phyloP scores from a whole-genome alignment of 2,329 filamentous ascomycete genomes.

The Stagonosporopsis vannaccii region DNA sequence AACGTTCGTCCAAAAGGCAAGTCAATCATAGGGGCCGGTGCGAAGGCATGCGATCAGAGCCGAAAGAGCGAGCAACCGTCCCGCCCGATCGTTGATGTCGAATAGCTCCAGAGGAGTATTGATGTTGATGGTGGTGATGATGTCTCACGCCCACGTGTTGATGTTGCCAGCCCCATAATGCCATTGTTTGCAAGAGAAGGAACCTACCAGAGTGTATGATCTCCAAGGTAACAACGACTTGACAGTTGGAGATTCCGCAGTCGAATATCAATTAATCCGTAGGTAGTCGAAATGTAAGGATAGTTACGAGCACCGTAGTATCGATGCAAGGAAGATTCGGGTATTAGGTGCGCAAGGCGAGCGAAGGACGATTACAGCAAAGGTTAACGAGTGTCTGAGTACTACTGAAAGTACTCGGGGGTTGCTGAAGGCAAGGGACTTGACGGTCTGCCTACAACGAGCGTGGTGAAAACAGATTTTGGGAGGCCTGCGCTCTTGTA shows the following conservation, averaged over 20 bases:
- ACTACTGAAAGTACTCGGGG: constrained; percentile 21
- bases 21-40: background rate
- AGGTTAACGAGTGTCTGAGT: constrained; percentile 25
- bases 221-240: constrained; percentile 4
- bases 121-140: background rate
- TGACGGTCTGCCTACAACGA: constrained; percentile 35
- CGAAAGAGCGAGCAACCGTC: background rate
- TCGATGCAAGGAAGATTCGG: constrained; percentile 14
- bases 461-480: constrained; percentile 23
- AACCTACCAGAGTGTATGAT: constrained; percentile 14
- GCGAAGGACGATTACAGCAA: constrained; percentile 19
- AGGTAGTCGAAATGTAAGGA: constrained; percentile 13
- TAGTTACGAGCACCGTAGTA: constrained; percentile 12
- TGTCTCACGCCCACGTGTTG: constrained; percentile 6
- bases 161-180: constrained; percentile 3
- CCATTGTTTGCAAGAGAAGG: background rate
- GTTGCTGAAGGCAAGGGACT: constrained; percentile 36
- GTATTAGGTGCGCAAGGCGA: constrained; percentile 21
- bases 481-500: constrained; percentile 34
- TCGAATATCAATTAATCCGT: constrained; percentile 8
- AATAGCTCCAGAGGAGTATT: background rate
- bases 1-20: background rate
- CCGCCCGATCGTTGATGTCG: background rate
- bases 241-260: background rate
- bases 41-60: background rate